Evolutionary conservation across 495 filamentous ascomycete species (phyloP).

Genomic region (Aspergillus baeticus): DNA sequence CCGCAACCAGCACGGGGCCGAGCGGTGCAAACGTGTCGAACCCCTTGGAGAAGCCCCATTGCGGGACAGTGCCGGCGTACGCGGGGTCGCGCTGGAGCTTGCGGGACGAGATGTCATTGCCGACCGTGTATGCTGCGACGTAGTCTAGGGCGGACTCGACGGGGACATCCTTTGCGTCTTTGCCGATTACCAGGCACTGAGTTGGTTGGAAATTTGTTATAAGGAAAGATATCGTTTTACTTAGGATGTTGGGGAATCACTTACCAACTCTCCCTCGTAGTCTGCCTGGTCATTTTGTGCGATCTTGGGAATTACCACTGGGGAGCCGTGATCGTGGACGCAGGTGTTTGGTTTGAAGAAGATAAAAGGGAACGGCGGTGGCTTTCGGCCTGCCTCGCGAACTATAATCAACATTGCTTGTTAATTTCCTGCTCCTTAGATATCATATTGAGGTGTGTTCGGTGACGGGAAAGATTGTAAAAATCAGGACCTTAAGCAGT

Average conservation of each 20-base stretch:
- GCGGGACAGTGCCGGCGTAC: slow-evolving; percentile 60
- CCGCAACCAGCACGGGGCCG: slow-evolving; percentile 45
- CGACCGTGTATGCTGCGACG: slow-evolving; percentile 66
- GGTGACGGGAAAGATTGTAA: background rate
- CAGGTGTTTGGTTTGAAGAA: slow-evolving; percentile 49
- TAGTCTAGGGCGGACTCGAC: slow-evolving; percentile 61
- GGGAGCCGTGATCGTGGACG: slow-evolving; percentile 36
- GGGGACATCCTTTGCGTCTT: slow-evolving; percentile 58
- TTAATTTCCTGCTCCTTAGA: no score
- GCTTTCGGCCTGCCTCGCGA: slow-evolving; percentile 42
- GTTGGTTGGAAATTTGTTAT: no score
- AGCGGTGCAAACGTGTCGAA: slow-evolving; percentile 74
- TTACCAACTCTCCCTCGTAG: slow-evolving; percentile 52
- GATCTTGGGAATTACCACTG: slow-evolving; percentile 45
- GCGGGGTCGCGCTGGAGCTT: slow-evolving; percentile 54
- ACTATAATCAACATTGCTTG: no score
- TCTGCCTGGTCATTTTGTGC: slow-evolving; percentile 48
- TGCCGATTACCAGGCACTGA: slow-evolving; percentile 56
- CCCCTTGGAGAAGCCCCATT: slow-evolving; percentile 71
- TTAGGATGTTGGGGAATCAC: no score
- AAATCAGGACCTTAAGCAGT: background rate
- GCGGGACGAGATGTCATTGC: slow-evolving; percentile 71
- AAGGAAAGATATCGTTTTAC: no score
- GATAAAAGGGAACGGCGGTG: slow-evolving; percentile 45
- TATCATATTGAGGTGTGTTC: no score